Conservation (phyloP, 805 yeast genomes). For the Zygotorulaspora chibaensis region DNA sequence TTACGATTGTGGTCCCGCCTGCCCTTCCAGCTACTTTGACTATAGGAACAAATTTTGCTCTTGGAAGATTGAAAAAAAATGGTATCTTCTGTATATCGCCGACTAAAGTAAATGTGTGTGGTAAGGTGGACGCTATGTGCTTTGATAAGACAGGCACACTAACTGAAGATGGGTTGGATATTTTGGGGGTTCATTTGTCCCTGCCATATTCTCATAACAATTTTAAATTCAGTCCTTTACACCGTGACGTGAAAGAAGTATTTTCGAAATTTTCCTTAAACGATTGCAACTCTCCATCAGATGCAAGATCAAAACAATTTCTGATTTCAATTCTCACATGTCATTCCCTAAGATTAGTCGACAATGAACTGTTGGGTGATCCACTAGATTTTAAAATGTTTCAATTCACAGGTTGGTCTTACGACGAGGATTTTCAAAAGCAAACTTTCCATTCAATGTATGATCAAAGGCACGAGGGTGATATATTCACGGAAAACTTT, state of each 20-base stretch:
- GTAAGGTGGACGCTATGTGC: slow-evolving; percentile 83
- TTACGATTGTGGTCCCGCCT: slow-evolving; percentile 97
- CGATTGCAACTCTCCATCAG: slow-evolving; percentile 31
- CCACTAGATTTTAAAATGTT: slow-evolving; percentile 94
- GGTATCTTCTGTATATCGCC: slow-evolving; percentile 89
- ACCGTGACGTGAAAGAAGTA: slow-evolving; percentile 20
- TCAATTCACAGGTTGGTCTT: slow-evolving; percentile 75
- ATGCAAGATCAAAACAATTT: slow-evolving; percentile 30
- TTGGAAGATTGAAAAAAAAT: slow-evolving; percentile 63
- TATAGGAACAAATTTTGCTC: slow-evolving; percentile 92
- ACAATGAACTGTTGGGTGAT: slow-evolving; percentile 81
- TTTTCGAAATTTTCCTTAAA: slow-evolving; percentile 29
- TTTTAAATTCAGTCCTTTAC: slow-evolving; percentile 28
- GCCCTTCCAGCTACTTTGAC: slow-evolving; percentile 97
- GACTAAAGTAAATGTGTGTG: slow-evolving; percentile 92
- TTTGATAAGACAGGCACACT: slow-evolving; percentile 97
- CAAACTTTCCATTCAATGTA: slow-evolving; percentile 36
- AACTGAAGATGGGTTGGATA: slow-evolving; percentile 94
- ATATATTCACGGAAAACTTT: slow-evolving; percentile 40
- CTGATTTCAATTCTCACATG: slow-evolving; percentile 53
- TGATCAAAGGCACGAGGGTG: slow-evolving; percentile 38
- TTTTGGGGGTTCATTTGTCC: slow-evolving; percentile 55
- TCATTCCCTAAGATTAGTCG: slow-evolving; percentile 79
- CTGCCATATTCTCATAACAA: slow-evolving; percentile 19
- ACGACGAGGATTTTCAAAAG: slow-evolving; percentile 58